These are phyloP conservation scores for Blakeslea trispora DNA, from an alignment of 371 early-diverging fungal species.

Conservation along the genomic window DNA sequence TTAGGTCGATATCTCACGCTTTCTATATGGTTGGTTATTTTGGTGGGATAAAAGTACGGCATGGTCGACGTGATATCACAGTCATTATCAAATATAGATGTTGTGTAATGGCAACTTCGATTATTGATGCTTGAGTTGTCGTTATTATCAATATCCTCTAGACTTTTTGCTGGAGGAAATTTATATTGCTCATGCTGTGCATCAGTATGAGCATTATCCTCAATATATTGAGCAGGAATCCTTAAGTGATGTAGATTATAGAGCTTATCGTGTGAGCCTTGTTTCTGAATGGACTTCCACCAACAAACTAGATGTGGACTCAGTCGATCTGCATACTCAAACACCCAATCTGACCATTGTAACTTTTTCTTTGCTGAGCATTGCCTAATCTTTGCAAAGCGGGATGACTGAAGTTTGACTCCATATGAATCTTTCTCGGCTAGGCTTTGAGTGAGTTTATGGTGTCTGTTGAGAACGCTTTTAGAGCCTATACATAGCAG, in stretches of 20 bases:
- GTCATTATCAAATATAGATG: neutral
- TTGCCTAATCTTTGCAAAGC: conserved; percentile 16
- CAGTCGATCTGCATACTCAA: neutral
- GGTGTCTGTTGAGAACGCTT: conserved; percentile 18
- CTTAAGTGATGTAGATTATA: neutral
- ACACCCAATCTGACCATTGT: conserved; percentile 21
- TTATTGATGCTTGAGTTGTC: too few species aligned
- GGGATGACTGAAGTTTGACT: conserved; percentile 10
- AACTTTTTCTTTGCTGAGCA: conserved; percentile 10
- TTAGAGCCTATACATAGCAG: conserved; percentile 10
- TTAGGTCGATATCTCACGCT: conserved; percentile 16
- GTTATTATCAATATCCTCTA: neutral
- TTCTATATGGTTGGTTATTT: neutral
- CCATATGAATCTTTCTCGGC: conserved; percentile 1
- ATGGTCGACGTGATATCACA: neutral
- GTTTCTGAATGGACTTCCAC: conserved; percentile 14
- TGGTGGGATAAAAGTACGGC: neutral
- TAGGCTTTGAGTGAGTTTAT: neutral
- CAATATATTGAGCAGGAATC: neutral
- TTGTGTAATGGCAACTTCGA: too few species aligned
- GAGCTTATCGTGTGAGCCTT: neutral
- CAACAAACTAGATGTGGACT: conserved; percentile 8
- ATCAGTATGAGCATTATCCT: neutral
- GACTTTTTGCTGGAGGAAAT: neutral
- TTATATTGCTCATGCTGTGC: conserved; percentile 13